phyloP scores from a whole-genome alignment of 1,284 basidiomycete genomes.

The Ustilago tritici region DNA sequence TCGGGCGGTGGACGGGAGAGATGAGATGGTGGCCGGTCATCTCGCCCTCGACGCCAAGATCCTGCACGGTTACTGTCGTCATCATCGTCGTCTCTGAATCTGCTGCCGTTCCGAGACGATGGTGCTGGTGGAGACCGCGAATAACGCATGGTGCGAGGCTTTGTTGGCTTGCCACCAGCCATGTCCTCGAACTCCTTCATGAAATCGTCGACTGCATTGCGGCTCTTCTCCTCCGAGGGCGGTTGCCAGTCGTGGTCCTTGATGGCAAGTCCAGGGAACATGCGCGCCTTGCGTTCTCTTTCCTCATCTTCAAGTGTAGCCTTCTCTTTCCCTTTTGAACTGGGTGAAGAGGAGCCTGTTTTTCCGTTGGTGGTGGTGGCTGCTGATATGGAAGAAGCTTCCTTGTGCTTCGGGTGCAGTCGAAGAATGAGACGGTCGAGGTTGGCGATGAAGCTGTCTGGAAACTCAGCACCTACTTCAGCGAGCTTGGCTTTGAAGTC shows the following conservation, averaged over 20 bases:
- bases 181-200: constrained; percentile 81
- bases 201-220: constrained; percentile 84
- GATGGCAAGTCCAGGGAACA: constrained; percentile 92
- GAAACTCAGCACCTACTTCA: constrained; percentile 85
- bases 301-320: constrained; percentile 72
- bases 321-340: constrained; percentile 70
- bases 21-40: constrained; percentile 41
- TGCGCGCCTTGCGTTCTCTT: constrained; percentile 80
- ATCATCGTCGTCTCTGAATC: constrained; percentile 19
- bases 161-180: constrained; percentile 69
- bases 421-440: constrained; percentile 93
- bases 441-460: constrained; percentile 88
- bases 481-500: constrained; percentile 86
- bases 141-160: not conserved
- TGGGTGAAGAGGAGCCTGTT: constrained; percentile 69
- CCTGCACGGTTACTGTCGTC: constrained; percentile 11
- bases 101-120: constrained; percentile 12
- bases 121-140: constrained; percentile 22
- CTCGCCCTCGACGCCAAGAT: constrained; percentile 32
- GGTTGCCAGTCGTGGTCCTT: constrained; percentile 77
- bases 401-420: constrained; percentile 89
- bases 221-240: constrained; percentile 68
- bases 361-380: constrained; percentile 56
- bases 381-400: constrained; percentile 27
- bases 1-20: constrained; percentile 69